Percentiles rank a stretch among this genome's conserved stretches.
Conservation (phyloP, 345 rosid genomes). For the Brassica carinata region DNA sequence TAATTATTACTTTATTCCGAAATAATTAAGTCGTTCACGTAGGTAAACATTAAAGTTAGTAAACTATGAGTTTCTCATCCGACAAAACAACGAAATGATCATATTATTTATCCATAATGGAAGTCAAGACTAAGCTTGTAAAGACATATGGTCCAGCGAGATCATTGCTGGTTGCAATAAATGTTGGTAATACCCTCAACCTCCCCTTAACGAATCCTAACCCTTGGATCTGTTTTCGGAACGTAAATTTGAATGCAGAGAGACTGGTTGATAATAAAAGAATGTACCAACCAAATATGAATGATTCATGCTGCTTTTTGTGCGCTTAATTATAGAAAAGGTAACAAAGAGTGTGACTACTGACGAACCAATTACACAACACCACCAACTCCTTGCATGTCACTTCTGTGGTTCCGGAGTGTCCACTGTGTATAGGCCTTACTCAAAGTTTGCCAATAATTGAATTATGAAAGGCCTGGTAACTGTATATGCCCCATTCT, state of each 20-base stretch:
- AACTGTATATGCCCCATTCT: not conserved
- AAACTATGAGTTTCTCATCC: slow-evolving; percentile 18
- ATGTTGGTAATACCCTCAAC: not conserved
- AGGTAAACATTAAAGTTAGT: not conserved
- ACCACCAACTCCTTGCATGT: slow-evolving; percentile 18
- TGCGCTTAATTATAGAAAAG: not conserved
- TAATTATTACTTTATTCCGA: not conserved
- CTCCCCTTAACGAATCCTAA: not conserved
- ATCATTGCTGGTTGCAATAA: slow-evolving; percentile 27
- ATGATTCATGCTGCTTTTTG: slow-evolving; percentile 30
- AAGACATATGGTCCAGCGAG: not conserved
- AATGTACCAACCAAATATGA: slow-evolving; percentile 4
- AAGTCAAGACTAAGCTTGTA: slow-evolving; percentile 7
- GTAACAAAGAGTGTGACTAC: slow-evolving; percentile 5
- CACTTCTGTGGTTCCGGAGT: slow-evolving; percentile 10
- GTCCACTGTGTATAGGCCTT: not conserved
- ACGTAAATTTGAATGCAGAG: not conserved
- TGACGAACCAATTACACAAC: slow-evolving; percentile 15
- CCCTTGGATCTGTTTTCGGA: slow-evolving; percentile 16
- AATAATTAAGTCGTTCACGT: slow-evolving; percentile 1
- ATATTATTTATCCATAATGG: slow-evolving; percentile 17
- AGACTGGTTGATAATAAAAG: not conserved
- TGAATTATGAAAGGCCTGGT: not conserved
- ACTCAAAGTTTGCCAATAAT: not conserved
- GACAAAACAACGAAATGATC: slow-evolving; percentile 9